Evolutionary conservation across 768 basidiomycete species (phyloP).

Genomic region (Crassisporium funariophilum): DNA sequence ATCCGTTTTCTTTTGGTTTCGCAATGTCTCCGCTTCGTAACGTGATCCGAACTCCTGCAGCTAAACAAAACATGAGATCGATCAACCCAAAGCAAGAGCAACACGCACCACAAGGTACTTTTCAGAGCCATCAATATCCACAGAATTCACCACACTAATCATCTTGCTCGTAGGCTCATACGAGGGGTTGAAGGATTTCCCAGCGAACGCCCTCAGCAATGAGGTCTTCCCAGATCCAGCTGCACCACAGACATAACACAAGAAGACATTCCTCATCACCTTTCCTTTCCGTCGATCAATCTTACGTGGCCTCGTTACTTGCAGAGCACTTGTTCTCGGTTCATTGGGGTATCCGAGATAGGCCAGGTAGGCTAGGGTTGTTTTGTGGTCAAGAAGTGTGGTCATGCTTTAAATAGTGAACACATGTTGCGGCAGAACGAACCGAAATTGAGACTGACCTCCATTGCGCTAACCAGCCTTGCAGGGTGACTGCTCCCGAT

Average conservation of each 20-base stretch:
- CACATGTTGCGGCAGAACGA: slow-evolving; percentile 1
- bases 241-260: slow-evolving; percentile 93
- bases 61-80: slow-evolving; percentile 38
- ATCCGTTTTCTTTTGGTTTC: slow-evolving; percentile 90
- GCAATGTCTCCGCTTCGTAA: slow-evolving; percentile 88
- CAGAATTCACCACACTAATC: slow-evolving; percentile 91
- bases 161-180: slow-evolving; percentile 92
- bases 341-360: slow-evolving; percentile 90
- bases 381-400: slow-evolving; percentile 90
- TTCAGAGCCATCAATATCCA: slow-evolving; percentile 92
- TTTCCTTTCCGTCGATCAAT: slow-evolving; percentile 85
- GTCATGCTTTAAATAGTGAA: slow-evolving; percentile 72
- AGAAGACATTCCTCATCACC: slow-evolving; percentile 87
- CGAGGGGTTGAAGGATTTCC: slow-evolving; percentile 69
- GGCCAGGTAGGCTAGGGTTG: slow-evolving; percentile 91
- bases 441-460: slow-evolving; percentile 53
- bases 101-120: slow-evolving; percentile 91
- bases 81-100: slow-evolving; percentile 2
- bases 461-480: slow-evolving; percentile 99
- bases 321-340: slow-evolving; percentile 79
- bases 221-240: slow-evolving; percentile 96
- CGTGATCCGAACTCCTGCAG: slow-evolving; percentile 97
- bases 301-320: slow-evolving; percentile 83
- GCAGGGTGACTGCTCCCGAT: slow-evolving; percentile 88
- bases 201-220: slow-evolving; percentile 80